Evolutionary conservation across 1,139 yeast genomes (phyloP), one percentile per base, ranked within the genome.

Genomic region (Candida sanyaensis): DNA sequence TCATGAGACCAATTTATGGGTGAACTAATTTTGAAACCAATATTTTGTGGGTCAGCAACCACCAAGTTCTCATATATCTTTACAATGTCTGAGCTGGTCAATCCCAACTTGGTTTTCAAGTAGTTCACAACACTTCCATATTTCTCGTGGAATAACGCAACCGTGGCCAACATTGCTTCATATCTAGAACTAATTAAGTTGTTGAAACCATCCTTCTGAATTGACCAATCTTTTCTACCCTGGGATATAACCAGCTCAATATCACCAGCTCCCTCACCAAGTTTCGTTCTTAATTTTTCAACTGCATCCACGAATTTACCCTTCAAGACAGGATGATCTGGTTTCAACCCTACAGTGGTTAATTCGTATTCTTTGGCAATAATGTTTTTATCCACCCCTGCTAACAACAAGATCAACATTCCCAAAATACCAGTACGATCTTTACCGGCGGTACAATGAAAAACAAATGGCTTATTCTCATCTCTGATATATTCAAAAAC

Each of bases 401-500:
- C 71, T 26, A 88, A 65, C 27, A 82, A 66, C 41, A 89, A 69
- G 3, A 88, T 69, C 47, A 89, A 65, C 82, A 89, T 88, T 3
- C 84, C 79, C 53, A 87, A 63, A 11, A 88, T 73, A 0, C 96
- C 96, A 0, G 96, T 89, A 43, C 96, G 76, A 62, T 90, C 96
- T 62, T 88, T 89, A 2, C 96, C 96, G 1, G 95, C 95, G 2
- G 92, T 82, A 64, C 96, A 89, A 61, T 88, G 95, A 62, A 84
- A 81, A 6, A 86, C 67, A 52, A 88, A 69, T 2, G 83, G 80
- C 24, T 52, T 53, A 37, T 61, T 59, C 12, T 71, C 71, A 52
- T 85, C 88, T 41, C 83, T 70, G 39, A 89, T 70, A 56, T 70
- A 78, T 43, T 68, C 65, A 55, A 86, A 81, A 30, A 86, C 72